phyloP scores from a whole-genome alignment of 495 filamentous ascomycete species.

The Penicillium cosmopolitanum region DNA sequence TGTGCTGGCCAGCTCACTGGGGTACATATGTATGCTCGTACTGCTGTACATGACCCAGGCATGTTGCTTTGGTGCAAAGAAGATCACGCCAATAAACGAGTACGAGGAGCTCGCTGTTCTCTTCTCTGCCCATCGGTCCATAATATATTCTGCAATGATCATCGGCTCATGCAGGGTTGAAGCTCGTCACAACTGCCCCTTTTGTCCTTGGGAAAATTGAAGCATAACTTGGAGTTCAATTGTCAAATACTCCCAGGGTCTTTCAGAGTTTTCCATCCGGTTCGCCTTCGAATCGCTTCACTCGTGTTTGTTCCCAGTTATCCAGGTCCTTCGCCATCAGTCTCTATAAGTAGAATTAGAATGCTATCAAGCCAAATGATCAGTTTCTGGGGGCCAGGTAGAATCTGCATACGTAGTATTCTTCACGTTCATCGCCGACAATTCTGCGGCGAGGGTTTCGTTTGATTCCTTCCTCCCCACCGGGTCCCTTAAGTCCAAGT shows the following conservation, averaged over 20 bases:
- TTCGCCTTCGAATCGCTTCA: constrained; percentile 86
- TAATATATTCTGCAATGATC: no score
- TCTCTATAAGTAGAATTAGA: constrained; percentile 54
- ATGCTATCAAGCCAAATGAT: background rate
- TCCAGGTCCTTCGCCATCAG: constrained; percentile 90
- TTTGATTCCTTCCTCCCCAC: constrained; percentile 50
- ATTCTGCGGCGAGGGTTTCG: constrained; percentile 49
- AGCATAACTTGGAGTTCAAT: background rate
- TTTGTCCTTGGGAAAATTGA: no score
- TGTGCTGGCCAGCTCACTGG: background rate
- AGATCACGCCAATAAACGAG: background rate
- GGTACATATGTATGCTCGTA: background rate
- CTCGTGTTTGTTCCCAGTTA: constrained; percentile 94
- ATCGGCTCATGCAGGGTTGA: background rate
- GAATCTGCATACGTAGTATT: constrained; percentile 79
- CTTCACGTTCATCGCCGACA: constrained; percentile 71
- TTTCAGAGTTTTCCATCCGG: constrained; percentile 78
- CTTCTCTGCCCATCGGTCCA: no score
- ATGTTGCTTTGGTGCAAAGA: background rate
- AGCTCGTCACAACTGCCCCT: background rate
- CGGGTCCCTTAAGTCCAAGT: constrained; percentile 65
- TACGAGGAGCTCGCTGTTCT: no score
- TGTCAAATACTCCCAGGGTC: background rate
- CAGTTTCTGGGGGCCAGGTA: background rate
- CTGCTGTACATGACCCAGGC: no score